Evolutionary conservation across 73 alveolate species (phyloP).

Genomic region (Paramecium tetraurelia): DNA sequence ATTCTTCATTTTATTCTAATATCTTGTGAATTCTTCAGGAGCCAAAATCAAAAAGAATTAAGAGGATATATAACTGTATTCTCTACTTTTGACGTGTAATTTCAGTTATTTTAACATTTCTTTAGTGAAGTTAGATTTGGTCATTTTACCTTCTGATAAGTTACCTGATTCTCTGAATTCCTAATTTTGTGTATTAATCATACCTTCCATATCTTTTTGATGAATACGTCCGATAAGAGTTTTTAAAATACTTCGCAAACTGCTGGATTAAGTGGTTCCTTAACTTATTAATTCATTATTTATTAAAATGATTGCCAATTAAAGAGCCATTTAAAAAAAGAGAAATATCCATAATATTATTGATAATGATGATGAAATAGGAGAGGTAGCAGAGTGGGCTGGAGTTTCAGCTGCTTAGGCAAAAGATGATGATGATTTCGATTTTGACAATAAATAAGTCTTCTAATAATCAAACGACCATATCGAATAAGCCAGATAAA

Average conservation of each 20-base stretch:
- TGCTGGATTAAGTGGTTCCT: neutral
- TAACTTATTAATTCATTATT: neutral
- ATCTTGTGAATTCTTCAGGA: slow-evolving; percentile 48
- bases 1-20: neutral
- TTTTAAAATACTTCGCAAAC: slow-evolving; percentile 58
- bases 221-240: neutral
- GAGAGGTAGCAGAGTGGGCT: slow-evolving; percentile 64
- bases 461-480: neutral
- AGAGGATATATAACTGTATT: neutral
- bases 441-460: slow-evolving; percentile 1
- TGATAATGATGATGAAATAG: slow-evolving; percentile 56
- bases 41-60: slow-evolving; percentile 18
- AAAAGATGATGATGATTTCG: slow-evolving; percentile 59
- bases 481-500: slow-evolving; percentile 34
- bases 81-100: slow-evolving; percentile 32
- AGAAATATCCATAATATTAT: slow-evolving; percentile 7
- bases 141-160: slow-evolving; percentile 22
- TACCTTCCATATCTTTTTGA: slow-evolving; percentile 54
- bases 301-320: neutral
- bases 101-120: slow-evolving; percentile 37
- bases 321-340: neutral
- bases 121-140: neutral
- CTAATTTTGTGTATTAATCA: neutral
- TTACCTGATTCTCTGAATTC: slow-evolving; percentile 53
- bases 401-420: slow-evolving; percentile 44